These are phyloP conservation scores for Epithele typhae DNA, from an alignment of 768 basidiomycete species.

Conservation along the genomic window DNA sequence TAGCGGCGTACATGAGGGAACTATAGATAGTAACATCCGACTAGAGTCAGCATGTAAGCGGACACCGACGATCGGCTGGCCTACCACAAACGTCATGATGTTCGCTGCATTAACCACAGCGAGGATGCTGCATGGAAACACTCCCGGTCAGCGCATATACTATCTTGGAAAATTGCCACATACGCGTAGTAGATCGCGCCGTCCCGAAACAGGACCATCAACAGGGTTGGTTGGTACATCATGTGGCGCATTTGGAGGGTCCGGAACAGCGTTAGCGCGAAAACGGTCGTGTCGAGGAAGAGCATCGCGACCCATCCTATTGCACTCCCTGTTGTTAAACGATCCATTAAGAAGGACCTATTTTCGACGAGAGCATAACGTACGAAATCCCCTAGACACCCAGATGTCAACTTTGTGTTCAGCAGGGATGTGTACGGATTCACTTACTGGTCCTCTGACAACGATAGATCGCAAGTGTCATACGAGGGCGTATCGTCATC, in stretches of 20 bases:
- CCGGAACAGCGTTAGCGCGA: background rate
- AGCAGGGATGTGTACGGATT: too few relatives aligned
- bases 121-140: background rate
- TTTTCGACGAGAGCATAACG: too few relatives aligned
- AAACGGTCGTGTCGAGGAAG: conserved; percentile 1
- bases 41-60: too few relatives aligned
- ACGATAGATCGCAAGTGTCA: too few relatives aligned
- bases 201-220: conserved; percentile 4
- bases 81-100: conserved; percentile 2
- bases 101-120: background rate
- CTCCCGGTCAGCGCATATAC: background rate
- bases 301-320: conserved; percentile 5
- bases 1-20: too few relatives aligned
- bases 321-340: background rate
- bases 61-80: background rate
- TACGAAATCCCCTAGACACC: too few relatives aligned
- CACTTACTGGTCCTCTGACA: too few relatives aligned
- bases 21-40: too few relatives aligned
- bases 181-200: too few relatives aligned
- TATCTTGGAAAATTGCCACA: background rate
- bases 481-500: too few relatives aligned
- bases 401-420: too few relatives aligned
- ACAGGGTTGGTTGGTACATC: background rate
- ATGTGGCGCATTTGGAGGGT: background rate
- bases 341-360: too few relatives aligned